phyloP scores from a whole-genome alignment of 2,329 filamentous ascomycete species.

The Colletotrichum filicis region DNA sequence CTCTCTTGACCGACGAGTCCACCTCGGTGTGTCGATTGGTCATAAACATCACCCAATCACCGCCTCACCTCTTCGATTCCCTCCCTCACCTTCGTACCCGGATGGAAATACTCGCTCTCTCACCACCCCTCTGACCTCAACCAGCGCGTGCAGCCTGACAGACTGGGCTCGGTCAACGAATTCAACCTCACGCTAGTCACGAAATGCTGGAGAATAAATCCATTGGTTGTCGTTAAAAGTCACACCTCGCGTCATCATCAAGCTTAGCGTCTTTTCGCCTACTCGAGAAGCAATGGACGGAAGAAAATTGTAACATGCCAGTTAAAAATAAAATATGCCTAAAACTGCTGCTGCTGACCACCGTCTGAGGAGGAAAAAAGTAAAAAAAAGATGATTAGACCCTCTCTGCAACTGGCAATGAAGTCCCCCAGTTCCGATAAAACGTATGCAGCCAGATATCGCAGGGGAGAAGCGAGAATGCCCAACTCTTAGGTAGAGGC shows the following conservation, averaged over 20 bases:
- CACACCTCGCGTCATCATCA: background rate
- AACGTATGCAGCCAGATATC: conserved; percentile 21
- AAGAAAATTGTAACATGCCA: background rate
- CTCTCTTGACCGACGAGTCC: too few relatives aligned
- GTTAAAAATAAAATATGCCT: background rate
- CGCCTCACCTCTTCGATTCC: background rate
- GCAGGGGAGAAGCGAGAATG: background rate
- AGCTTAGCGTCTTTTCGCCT: background rate
- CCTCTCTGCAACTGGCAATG: background rate
- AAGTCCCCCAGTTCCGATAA: background rate
- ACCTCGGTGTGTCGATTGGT: background rate
- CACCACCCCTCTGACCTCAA: background rate
- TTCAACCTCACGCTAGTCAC: background rate
- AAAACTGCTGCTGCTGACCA: background rate
- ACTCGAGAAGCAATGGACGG: background rate
- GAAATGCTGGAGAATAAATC: background rate
- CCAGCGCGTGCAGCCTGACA: background rate
- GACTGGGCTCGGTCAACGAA: background rate
- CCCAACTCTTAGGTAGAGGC: background rate
- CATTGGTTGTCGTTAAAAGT: background rate
- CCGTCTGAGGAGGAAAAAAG: background rate
- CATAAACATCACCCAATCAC: background rate
- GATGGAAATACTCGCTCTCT: background rate
- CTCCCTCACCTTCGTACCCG: background rate
- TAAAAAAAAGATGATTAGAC: background rate